phyloP scores from a whole-genome alignment of 352 stramenopile genomes.

The Globisporangium nagaii region DNA sequence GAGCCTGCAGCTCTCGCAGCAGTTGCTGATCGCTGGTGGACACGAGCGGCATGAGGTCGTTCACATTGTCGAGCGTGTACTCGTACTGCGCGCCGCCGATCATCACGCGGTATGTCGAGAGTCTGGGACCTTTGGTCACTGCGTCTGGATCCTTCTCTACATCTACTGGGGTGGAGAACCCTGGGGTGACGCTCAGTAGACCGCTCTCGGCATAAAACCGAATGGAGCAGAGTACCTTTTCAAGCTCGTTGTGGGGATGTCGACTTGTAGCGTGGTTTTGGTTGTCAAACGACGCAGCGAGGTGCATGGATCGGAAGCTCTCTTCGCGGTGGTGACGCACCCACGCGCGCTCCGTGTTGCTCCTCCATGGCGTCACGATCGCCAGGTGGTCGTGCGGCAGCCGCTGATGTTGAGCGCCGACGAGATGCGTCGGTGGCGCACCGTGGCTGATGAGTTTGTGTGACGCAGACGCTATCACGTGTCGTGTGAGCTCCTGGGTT shows the following conservation, averaged over 20 bases:
- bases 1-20: constrained; percentile 32
- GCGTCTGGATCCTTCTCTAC: constrained; percentile 28
- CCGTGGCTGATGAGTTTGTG: too few species aligned
- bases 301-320: constrained; percentile 53
- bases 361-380: constrained; percentile 17
- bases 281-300: constrained; percentile 31
- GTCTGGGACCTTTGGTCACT: constrained; percentile 25
- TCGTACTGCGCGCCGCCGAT: constrained; percentile 40
- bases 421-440: constrained; percentile 8
- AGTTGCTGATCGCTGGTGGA: constrained; percentile 31
- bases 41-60: constrained; percentile 38
- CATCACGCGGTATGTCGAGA: constrained; percentile 42
- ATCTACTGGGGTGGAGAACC: constrained; percentile 41
- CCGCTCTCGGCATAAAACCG: constrained; percentile 43
- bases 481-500: constrained; percentile 1
- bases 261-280: not conserved
- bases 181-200: constrained; percentile 46
- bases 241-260: constrained; percentile 13
- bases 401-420: constrained; percentile 10
- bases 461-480: not conserved
- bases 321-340: constrained; percentile 47
- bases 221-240: constrained; percentile 42
- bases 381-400: constrained; percentile 12
- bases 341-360: constrained; percentile 25
- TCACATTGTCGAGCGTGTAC: constrained; percentile 55